phyloP scores from a whole-genome alignment of 148 eudicot species.

The Cornus suecica region DNA sequence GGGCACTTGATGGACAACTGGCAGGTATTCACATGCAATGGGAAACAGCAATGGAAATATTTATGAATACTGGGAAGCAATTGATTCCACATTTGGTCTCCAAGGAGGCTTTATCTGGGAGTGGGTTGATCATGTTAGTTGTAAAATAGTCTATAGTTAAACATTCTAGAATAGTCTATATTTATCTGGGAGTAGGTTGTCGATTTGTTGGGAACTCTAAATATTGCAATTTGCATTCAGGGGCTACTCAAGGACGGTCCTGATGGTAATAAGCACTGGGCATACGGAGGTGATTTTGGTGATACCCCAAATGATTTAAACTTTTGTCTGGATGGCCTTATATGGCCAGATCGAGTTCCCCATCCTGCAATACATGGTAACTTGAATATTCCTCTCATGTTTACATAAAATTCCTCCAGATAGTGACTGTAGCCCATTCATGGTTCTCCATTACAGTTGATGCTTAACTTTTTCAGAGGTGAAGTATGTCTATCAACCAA shows the following conservation, averaged over 20 bases:
- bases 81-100: slow-evolving; percentile 90
- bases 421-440: not conserved
- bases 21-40: slow-evolving; percentile 96
- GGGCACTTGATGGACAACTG: slow-evolving; percentile 8
- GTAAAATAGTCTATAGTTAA: not conserved
- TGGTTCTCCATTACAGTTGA: slow-evolving; percentile 9
- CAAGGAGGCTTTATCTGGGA: slow-evolving; percentile 99
- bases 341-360: slow-evolving; percentile 90
- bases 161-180: not conserved
- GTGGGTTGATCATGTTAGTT: slow-evolving; percentile 88
- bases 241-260: slow-evolving; percentile 72
- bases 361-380: slow-evolving; percentile 93
- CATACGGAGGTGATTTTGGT: slow-evolving; percentile 98
- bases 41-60: slow-evolving; percentile 96
- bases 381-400: slow-evolving; percentile 8
- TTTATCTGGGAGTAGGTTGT: not conserved
- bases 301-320: slow-evolving; percentile 91
- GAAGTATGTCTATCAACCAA: slow-evolving; percentile 89
- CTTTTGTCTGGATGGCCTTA: slow-evolving; percentile 88
- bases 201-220: not conserved
- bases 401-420: not conserved
- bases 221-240: slow-evolving; percentile 31
- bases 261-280: slow-evolving; percentile 82
- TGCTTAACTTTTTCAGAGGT: slow-evolving; percentile 54
- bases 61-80: slow-evolving; percentile 88